Base-by-base conservation (phyloP, 2,329 filamentous ascomycete species). In the Hawksworthiomyces lignivorus region DNA sequence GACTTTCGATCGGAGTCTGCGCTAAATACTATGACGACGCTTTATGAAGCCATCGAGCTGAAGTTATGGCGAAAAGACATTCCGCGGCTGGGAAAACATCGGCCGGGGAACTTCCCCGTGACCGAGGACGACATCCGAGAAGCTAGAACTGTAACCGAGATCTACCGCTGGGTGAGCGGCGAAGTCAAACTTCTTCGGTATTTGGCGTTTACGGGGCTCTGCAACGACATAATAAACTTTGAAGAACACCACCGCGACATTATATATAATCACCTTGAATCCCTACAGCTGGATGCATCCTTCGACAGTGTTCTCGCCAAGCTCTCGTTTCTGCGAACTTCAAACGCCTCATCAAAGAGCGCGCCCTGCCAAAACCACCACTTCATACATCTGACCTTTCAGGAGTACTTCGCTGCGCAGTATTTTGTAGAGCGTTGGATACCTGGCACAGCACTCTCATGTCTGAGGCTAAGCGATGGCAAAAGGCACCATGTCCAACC, bases 351-450 rank as follows among this genome's bases (percentile, higher is more conserved):
- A 7, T 7, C 24, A 26, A 7, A 26, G 24, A 26, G 24, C 24
- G 24, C 7, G 12, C 24, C 12, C 24, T 12, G 7, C 18, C 49
- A 39, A 40, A 55, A 27, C 21, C 67, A 65, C 41, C 59, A 67
- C 43, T 68, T 69, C 36, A 24, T 67, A 17, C 64, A 69, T 44
- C 47, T 67, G 8, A 67, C 64, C 2, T 64, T 62, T 45, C 63
- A 67, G 43, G 64, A 67, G 46, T 67, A 56, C 41, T 67, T 67
- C 51, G 63, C 60, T 0, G 65, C 65, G 3, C 52, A 46, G 19
- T 64, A 65, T 46, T 65, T 65, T 46, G 54, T 56, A n/a, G 50
- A 50, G 21, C 49, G 55, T 12, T 65, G 59, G 58, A 12, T n/a
- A n/a, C n/a, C 24, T 26, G 12, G 24, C 7, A 26, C 24, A 12